Evolutionary conservation across 2,329 filamentous ascomycete species (phyloP).

Genomic region (Colletotrichum cuscutae): DNA sequence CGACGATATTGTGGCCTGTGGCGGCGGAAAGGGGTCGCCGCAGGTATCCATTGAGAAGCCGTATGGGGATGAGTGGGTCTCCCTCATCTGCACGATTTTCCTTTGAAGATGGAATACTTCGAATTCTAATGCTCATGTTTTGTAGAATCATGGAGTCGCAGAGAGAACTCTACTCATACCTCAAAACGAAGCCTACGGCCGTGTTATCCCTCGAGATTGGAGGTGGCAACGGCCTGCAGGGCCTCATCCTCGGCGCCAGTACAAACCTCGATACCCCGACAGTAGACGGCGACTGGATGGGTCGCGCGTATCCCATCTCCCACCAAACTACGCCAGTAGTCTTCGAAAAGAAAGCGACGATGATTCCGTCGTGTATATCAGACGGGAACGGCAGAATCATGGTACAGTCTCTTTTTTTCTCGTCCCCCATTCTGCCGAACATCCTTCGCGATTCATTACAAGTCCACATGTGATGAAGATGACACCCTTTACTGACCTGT

Average conservation of each 20-base stretch:
- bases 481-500: neutral
- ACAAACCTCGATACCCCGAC: conserved; percentile 61
- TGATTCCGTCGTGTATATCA: conserved; percentile 42
- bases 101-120: too few species aligned
- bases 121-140: neutral
- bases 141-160: conserved; percentile 56
- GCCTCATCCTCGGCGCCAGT: conserved; percentile 65
- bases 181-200: conserved; percentile 53
- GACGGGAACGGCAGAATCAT: conserved; percentile 50
- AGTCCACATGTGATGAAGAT: neutral
- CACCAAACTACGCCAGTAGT: conserved; percentile 62
- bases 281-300: conserved; percentile 67
- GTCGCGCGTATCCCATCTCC: conserved; percentile 62
- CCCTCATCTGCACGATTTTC: neutral
- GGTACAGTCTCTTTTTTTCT: conserved; percentile 28
- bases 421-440: too few species aligned
- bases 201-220: conserved; percentile 62
- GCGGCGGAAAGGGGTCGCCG: conserved; percentile 63
- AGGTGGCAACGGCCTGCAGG: conserved; percentile 70
- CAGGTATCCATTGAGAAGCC: conserved; percentile 68
- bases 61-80: conserved; percentile 1
- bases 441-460: too few species aligned
- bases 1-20: conserved; percentile 57
- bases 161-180: conserved; percentile 60
- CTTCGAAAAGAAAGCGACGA: conserved; percentile 46